Evolutionary conservation across 192 early-diverging fungal species (phyloP), one percentile per base, ranked within the genome.

Genomic region (Backusella parvicylindrica): DNA sequence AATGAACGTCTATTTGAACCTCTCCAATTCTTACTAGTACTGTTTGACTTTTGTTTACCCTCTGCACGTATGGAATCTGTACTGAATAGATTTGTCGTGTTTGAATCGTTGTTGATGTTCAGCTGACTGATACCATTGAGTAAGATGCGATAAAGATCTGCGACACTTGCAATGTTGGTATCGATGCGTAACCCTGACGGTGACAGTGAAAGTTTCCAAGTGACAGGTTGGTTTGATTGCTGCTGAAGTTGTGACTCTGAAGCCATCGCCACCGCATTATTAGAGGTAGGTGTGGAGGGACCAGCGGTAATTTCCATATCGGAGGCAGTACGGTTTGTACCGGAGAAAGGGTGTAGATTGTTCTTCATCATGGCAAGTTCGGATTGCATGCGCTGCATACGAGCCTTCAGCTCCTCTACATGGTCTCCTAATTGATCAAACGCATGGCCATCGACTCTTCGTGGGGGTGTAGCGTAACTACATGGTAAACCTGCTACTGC

Each of bases 141-240:
- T 18, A 83, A 47, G 33, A 83, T 83, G 12, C 77, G 66, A 40
- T 83, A 83, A 18, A 83, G 72, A 67, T 83, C 81, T 2, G 81
- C 81, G 2, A 83, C 81, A 75, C 81, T 83, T 11, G 81, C 81
- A 31, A 83, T 83, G 40, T 83, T 83, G 18, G 81, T 83, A 66
- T 83, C 81, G 38, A 83, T 83, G 28, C 81, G 75, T 18, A 83
- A 43, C 23, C 81, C 81, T 21, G 81, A 79, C 11, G 81, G 81
- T 16, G 81, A 79, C 31, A 83, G 71, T 11, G 77, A 79, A 21
- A 83, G 47, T 70, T 83, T 80, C 79, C 79, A 80, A 16, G 79
- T 83, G 28, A 77, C 76, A 33, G 77, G 63, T 12, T 79, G 77
- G 18, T 41, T 32, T 13, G 53, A 60, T 35, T 28, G 16, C 5